These are phyloP conservation scores for Incumbomyces delicatus DNA, from an alignment of 2,329 filamentous ascomycete species.

Conservation along the genomic window DNA sequence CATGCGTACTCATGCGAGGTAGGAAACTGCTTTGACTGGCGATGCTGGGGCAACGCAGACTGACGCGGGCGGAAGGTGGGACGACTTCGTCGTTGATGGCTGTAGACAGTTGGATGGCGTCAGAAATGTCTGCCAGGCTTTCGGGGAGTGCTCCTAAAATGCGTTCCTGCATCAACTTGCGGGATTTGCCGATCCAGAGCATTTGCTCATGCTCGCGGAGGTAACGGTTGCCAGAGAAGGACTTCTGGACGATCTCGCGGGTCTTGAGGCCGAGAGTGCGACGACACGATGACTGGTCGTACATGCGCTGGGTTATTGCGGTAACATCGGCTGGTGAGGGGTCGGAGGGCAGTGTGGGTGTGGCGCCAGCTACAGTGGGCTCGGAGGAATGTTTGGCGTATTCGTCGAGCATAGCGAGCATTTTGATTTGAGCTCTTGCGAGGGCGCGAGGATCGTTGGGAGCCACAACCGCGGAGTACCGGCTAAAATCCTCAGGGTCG, in stretches of 20 bases:
- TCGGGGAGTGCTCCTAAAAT: no score
- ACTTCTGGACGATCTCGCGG: constrained; percentile 49
- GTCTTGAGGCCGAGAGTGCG: constrained; percentile 50
- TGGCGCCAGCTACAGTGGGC: constrained; percentile 25
- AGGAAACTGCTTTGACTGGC: no score
- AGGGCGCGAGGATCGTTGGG: constrained; percentile 54
- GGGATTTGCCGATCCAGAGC: constrained; percentile 41
- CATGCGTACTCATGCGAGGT: no score
- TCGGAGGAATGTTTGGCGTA: constrained; percentile 52
- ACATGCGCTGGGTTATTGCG: constrained; percentile 48
- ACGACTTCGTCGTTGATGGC: no score
- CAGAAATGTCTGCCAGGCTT: no score
- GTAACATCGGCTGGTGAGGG: constrained; percentile 43
- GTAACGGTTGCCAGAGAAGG: constrained; percentile 50
- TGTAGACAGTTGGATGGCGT: no score
- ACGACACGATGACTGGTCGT: constrained; percentile 48
- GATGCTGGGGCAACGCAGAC: no score
- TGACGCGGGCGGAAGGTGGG: no score
- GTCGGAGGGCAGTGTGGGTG: constrained; percentile 39
- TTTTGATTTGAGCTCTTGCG: constrained; percentile 52
- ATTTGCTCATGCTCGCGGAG: constrained; percentile 54
- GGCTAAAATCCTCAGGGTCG: constrained; percentile 35
- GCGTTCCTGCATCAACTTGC: no score
- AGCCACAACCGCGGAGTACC: constrained; percentile 54
- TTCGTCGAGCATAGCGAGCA: constrained; percentile 52